A percentile compares a stretch with the other conserved stretches of the same genome.
These are phyloP conservation scores for Litchi chinensis DNA, from an alignment of 345 rosid genomes.

Conservation along the genomic window DNA sequence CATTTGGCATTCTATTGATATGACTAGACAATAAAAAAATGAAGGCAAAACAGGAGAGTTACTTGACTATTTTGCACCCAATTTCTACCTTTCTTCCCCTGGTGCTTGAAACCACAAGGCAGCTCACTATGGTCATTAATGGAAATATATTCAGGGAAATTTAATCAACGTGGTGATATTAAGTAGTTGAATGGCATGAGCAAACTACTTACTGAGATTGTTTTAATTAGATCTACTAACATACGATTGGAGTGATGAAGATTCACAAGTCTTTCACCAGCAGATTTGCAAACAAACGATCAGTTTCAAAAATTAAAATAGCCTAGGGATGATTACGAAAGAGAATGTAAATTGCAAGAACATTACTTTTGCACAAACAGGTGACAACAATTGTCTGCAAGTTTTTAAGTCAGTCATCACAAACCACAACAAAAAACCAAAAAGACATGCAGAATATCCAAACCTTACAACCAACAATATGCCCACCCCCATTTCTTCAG, in stretches of 20 bases:
- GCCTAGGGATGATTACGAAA: neutral
- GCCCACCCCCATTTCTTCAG: conserved; percentile 27
- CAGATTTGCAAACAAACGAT: neutral
- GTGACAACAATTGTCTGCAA: conserved; percentile 35
- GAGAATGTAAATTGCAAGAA: conserved; percentile 23
- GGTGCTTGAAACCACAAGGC: no score
- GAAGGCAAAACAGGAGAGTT: neutral
- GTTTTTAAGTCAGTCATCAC: conserved; percentile 38
- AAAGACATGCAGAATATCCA: conserved; percentile 25
- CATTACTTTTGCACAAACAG: conserved; percentile 45
- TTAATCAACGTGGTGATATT: neutral
- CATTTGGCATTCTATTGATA: neutral
- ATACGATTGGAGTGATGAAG: neutral
- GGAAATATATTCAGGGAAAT: neutral
- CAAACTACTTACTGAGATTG: neutral
- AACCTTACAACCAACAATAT: conserved; percentile 27
- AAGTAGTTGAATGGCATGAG: no score
- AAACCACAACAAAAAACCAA: conserved; percentile 30
- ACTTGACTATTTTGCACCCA: neutral
- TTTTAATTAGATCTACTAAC: no score
- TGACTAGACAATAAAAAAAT: neutral
- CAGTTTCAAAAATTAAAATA: neutral
- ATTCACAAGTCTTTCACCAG: neutral
- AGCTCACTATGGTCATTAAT: neutral
- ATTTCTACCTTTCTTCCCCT: no score